phyloP scores from a whole-genome alignment of 768 basidiomycete genomes.

The Suillus americanus region DNA sequence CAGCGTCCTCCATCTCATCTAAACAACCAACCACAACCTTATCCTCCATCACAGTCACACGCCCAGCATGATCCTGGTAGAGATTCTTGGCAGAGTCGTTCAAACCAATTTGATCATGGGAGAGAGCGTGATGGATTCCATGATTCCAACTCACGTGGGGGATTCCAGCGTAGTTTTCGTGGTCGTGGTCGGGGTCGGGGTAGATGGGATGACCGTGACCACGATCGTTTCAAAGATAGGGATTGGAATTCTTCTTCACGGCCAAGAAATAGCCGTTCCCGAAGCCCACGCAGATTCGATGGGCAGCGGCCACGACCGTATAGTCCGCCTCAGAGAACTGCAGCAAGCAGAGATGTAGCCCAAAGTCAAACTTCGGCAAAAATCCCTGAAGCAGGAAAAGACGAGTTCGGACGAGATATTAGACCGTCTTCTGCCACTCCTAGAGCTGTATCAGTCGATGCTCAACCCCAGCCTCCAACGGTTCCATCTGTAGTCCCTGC shows the following conservation, averaged over 20 bases:
- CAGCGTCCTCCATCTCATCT: slow-evolving; percentile 22
- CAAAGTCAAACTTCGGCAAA: slow-evolving; percentile 27
- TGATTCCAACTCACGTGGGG: slow-evolving; percentile 50
- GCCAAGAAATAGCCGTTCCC: slow-evolving; percentile 65
- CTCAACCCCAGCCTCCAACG: slow-evolving; percentile 30
- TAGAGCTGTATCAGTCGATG: slow-evolving; percentile 26
- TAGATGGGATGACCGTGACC: slow-evolving; percentile 59
- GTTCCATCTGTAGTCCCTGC: slow-evolving; percentile 41
- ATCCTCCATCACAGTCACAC: slow-evolving; percentile 5
- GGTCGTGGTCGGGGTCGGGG: slow-evolving; percentile 62
- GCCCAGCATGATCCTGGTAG: slow-evolving; percentile 35
- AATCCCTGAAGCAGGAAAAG: slow-evolving; percentile 50
- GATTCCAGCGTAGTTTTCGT: slow-evolving; percentile 52
- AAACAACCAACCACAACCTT: slow-evolving; percentile 3
- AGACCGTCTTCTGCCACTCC: slow-evolving; percentile 49
- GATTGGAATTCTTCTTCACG: slow-evolving; percentile 37
- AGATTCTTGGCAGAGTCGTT: slow-evolving; percentile 38
- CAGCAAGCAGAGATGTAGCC: slow-evolving; percentile 29
- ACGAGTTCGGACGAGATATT: slow-evolving; percentile 87
- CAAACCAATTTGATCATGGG: slow-evolving; percentile 39
- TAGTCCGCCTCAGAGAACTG: slow-evolving; percentile 58
- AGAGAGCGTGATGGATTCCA: slow-evolving; percentile 47
- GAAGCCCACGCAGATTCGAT: slow-evolving; percentile 67
- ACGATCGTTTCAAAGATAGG: slow-evolving; percentile 43
- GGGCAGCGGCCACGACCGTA: slow-evolving; percentile 52